Base-by-base conservation (phyloP, 2,329 filamentous ascomycete species). In the Zarea fungicola region DNA sequence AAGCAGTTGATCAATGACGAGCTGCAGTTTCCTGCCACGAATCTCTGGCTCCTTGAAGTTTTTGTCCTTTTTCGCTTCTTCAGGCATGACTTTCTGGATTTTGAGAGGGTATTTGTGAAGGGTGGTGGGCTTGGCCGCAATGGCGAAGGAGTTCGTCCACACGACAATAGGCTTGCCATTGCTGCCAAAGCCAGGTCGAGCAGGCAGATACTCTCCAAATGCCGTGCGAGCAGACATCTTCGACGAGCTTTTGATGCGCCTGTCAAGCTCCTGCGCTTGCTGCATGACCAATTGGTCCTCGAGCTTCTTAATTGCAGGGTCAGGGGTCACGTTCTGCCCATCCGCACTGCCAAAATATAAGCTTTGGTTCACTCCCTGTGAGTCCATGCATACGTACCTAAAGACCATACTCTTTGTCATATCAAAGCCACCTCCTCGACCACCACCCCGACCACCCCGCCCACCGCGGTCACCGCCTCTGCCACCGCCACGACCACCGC, bases 71-170 rank as follows among this genome's bases (percentile, higher is more conserved):
- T 36, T 42, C 9, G 46, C 55, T 8, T 44, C 23, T 54, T 51
- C 37, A 36, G 41, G 56, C 43, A 46, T 18, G 3, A 61, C 35
- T 28, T 65, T 59, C 1, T 52, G 56, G 10, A 72, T 67, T 2
- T 67, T 61, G 9, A 80, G 51, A 3, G 64, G 66, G 58, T 81
- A 81, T 49, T 69, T 73, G 58, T 67, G 72, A 5, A 78, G 50
- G 0, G 55, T 51, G 2, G 64, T 56, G 0, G 62, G 56, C 34
- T 67, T 66, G 7, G 74, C 54, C 6, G 65, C 57, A 41, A 81
- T 50, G 1, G 62, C 62, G 55, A 78, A 80, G 55, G 76, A 81
- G 58, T 82, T 81, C 5, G 76, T 65, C 75, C 76, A 80, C 0
- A 81, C 63, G 2, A 64, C 56, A 3, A 77, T 69, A 0, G 59